Percentiles rank a stretch among this genome's conserved stretches.
Conservation (phyloP, 2,329 filamentous ascomycete species). For the Paecilomyces sp. region DNA sequence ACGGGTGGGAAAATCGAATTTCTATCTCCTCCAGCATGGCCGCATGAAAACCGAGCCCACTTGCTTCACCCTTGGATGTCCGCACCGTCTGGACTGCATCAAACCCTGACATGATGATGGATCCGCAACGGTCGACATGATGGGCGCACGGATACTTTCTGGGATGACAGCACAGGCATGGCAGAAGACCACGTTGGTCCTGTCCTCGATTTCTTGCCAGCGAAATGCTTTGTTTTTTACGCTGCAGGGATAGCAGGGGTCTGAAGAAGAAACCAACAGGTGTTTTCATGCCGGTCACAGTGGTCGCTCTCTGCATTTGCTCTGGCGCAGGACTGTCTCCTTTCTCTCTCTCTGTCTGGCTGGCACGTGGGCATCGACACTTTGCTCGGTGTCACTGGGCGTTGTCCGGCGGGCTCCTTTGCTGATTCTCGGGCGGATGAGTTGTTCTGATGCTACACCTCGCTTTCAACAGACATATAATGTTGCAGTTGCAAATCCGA, state of each 20-base stretch:
- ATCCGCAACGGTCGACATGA: background rate
- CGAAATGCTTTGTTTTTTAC: background rate
- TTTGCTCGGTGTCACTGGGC: background rate
- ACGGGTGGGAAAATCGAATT: background rate
- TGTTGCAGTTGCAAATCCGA: background rate
- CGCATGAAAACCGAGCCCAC: background rate
- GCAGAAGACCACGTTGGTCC: background rate
- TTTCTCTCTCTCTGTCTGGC: background rate
- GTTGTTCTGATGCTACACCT: background rate
- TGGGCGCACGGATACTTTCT: background rate
- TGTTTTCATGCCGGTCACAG: background rate
- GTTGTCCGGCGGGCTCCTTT: background rate
- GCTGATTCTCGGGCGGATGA: background rate
- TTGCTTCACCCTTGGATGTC: background rate
- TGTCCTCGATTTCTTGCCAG: background rate
- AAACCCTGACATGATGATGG: background rate
- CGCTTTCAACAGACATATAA: background rate
- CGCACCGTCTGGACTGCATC: background rate
- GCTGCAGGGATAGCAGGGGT: background rate
- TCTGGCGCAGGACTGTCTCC: background rate
- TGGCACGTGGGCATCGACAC: background rate
- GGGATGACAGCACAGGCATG: background rate
- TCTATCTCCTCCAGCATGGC: background rate
- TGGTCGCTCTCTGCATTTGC: background rate
- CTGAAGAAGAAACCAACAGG: background rate